These are phyloP conservation scores for Candolleomyces eurysporus DNA, from an alignment of 768 basidiomycete species.

Conservation along the genomic window DNA sequence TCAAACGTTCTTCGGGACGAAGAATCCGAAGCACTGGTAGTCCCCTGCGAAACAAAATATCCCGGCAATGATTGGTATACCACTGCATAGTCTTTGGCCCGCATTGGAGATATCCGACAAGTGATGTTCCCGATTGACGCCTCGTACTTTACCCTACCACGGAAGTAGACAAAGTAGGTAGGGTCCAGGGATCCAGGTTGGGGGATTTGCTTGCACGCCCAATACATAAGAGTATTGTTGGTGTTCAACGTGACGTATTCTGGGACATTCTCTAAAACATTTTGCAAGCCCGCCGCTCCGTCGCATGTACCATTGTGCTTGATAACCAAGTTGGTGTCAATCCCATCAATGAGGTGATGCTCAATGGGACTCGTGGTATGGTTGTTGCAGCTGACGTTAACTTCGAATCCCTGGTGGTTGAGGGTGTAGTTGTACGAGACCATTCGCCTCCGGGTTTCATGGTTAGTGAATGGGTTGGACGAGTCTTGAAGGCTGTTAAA, in stretches of 20 bases:
- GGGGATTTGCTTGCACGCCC: constrained; percentile 13
- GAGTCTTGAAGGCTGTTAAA: neutral
- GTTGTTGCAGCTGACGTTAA: neutral
- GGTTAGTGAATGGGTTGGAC: neutral
- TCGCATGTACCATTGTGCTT: neutral
- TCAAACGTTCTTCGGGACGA: neutral
- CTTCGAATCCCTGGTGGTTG: neutral
- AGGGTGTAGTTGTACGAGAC: neutral
- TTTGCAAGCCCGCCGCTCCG: neutral
- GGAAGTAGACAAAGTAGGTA: constrained; percentile 15
- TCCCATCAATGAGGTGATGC: neutral
- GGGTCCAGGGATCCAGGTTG: neutral
- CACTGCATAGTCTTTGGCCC: constrained; percentile 15
- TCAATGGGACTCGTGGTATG: neutral
- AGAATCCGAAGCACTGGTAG: neutral
- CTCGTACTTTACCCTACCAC: constrained; percentile 6
- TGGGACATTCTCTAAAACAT: neutral
- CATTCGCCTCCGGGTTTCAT: neutral
- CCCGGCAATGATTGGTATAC: constrained; percentile 10
- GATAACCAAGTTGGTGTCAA: neutral
- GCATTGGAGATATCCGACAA: constrained; percentile 15
- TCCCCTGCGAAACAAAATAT: neutral
- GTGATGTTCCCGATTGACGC: constrained; percentile 15
- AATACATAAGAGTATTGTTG: constrained; percentile 8
- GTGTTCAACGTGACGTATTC: neutral